Percentiles rank a stretch among this genome's conserved stretches.
Conservation (phyloP, 2,329 filamentous ascomycete species). For the Arthrobotrys sphaeroides region DNA sequence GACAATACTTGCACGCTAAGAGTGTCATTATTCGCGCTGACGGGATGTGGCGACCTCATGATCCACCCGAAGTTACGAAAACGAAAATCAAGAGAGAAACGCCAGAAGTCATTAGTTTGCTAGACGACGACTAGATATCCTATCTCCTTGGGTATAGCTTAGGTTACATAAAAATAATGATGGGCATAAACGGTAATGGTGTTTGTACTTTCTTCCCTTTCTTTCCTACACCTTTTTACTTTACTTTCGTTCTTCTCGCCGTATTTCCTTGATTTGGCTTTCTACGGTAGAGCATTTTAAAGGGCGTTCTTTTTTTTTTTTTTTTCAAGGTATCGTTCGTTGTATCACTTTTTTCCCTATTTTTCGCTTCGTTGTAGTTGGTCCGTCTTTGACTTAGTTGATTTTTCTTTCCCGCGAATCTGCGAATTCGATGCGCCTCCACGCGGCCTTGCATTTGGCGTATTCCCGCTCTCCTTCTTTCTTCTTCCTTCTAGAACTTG, state of each 20-base stretch:
- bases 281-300: not conserved
- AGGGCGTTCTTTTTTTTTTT: not conserved
- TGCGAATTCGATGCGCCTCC: not conserved
- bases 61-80: slow-evolving; percentile 55
- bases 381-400: too few relatives aligned
- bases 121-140: slow-evolving; percentile 29
- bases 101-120: slow-evolving; percentile 45
- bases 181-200: not conserved
- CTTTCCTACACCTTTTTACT: not conserved
- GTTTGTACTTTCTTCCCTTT: not conserved
- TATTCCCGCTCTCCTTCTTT: not conserved
- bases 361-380: not conserved
- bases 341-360: not conserved
- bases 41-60: slow-evolving; percentile 72
- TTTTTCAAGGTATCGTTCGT: not conserved
- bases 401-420: not conserved
- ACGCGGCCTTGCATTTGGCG: not conserved
- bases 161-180: not conserved
- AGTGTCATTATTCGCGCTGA: slow-evolving; percentile 72
- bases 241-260: not conserved
- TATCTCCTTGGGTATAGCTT: not conserved
- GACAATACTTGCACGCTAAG: slow-evolving; percentile 66
- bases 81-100: slow-evolving; percentile 51
- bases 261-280: not conserved
- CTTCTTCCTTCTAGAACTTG: not conserved